phyloP scores from a whole-genome alignment of 441 rosid genomes.

The Arabidopsis hybrid region DNA sequence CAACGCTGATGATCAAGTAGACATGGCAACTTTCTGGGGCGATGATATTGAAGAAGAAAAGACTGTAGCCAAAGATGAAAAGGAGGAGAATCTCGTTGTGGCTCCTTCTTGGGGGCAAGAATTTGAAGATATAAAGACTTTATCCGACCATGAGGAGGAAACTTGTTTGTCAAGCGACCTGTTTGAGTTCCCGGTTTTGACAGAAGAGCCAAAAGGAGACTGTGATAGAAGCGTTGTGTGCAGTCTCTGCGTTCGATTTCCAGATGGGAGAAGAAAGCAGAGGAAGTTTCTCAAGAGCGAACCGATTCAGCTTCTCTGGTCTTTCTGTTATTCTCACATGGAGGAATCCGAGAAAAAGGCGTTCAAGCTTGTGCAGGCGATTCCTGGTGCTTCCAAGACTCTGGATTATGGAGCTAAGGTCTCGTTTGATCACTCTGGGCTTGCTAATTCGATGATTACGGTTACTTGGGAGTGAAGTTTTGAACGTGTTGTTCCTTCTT shows the following conservation, averaged over 20 bases:
- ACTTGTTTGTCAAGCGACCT: conserved; percentile 25
- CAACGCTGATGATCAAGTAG: background rate
- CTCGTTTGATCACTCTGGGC: conserved; percentile 26
- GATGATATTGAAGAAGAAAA: background rate
- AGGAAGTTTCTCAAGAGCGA: conserved; percentile 30
- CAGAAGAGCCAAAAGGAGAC: conserved; percentile 71
- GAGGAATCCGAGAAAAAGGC: background rate
- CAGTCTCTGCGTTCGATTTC: conserved; percentile 79
- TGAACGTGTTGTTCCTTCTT: background rate
- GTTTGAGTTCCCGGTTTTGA: conserved; percentile 57
- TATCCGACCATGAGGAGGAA: conserved; percentile 54
- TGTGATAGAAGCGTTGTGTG: conserved; percentile 65
- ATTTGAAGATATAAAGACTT: conserved; percentile 7
- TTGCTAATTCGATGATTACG: conserved; percentile 5
- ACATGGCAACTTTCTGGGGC: background rate
- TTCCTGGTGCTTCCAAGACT: conserved; percentile 28
- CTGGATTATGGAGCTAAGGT: background rate
- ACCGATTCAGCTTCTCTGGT: conserved; percentile 28
- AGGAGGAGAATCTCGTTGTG: background rate
- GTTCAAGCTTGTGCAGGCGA: conserved; percentile 1
- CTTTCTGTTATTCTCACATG: conserved; percentile 19
- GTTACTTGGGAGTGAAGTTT: conserved; percentile 23
- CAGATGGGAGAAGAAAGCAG: conserved; percentile 62
- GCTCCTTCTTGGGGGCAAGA: background rate
- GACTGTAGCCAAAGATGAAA: no score